These are phyloP conservation scores for Alternaria brassicae DNA, from an alignment of 2,329 filamentous ascomycete genomes.

Conservation along the genomic window DNA sequence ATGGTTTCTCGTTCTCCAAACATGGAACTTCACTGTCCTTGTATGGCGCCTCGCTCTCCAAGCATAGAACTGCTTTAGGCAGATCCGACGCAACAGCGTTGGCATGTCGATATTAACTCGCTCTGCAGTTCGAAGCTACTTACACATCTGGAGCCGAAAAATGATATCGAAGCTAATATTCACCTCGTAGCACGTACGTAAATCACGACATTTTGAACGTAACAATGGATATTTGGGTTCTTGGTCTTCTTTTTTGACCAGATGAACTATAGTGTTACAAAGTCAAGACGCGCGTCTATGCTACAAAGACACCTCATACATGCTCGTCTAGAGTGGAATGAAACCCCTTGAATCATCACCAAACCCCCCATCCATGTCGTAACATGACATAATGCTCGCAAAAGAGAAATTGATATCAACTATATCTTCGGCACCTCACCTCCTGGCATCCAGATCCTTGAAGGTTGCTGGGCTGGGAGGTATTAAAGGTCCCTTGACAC, in stretches of 20 bases:
- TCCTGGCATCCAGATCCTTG: conserved; percentile 18
- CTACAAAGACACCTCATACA: conserved; percentile 3
- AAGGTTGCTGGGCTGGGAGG: conserved; percentile 40
- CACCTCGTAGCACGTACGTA: rapidly evolving
- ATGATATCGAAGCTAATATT: not conserved
- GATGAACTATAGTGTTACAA: not conserved
- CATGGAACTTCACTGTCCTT: not conserved
- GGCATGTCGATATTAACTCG: not conserved
- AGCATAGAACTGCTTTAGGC: not conserved
- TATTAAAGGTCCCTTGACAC: conserved; percentile 45
- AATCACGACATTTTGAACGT: not conserved
- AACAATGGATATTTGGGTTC: not conserved
- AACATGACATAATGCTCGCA: not conserved
- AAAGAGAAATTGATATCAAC: not conserved
- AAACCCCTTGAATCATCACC: conserved; percentile 4
- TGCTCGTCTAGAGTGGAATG: conserved; percentile 16
- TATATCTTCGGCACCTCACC: not conserved
- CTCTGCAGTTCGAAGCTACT: not conserved
- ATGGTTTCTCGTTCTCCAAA: not conserved
- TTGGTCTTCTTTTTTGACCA: not conserved
- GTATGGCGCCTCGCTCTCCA: not conserved
- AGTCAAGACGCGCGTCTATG: not conserved
- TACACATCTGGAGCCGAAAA: too few species aligned
- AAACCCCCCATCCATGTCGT: conserved; percentile 1
- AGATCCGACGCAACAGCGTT: not conserved